These are phyloP conservation scores for Micromonas commoda DNA, from an alignment of 139 green algal species.

Conservation along the genomic window DNA sequence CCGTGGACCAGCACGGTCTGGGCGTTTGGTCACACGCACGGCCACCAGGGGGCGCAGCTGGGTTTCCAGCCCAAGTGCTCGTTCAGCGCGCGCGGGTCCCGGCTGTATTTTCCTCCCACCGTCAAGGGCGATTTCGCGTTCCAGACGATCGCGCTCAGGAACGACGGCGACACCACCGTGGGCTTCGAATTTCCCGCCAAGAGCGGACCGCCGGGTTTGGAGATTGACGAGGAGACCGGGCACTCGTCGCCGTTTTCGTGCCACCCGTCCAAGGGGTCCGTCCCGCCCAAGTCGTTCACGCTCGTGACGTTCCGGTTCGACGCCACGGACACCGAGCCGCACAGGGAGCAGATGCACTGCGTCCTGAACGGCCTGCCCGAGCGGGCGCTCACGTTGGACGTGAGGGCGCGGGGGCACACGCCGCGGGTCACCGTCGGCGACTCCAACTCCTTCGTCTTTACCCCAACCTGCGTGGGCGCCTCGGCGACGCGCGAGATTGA, in stretches of 20 bases:
- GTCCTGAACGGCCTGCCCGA: constrained; percentile 24
- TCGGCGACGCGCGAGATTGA: constrained; percentile 41
- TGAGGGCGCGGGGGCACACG: constrained; percentile 6
- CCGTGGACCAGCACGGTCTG: constrained; percentile 43
- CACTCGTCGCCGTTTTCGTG: not conserved
- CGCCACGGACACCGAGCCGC: not conserved
- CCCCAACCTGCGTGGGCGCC: constrained; percentile 63
- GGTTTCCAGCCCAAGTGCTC: constrained; percentile 34
- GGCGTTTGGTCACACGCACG: constrained; percentile 34
- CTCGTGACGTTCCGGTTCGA: constrained; percentile 53
- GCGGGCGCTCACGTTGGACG: constrained; percentile 10
- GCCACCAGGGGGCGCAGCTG: constrained; percentile 9
- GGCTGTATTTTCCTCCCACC: constrained; percentile 51
- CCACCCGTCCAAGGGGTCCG: constrained; percentile 5
- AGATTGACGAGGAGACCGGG: not conserved
- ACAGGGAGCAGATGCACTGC: constrained; percentile 23
- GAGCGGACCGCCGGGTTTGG: not conserved
- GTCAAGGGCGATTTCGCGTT: constrained; percentile 36
- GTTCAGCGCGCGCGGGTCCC: constrained; percentile 28
- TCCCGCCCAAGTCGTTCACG: constrained; percentile 27
- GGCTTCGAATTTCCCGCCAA: constrained; percentile 43
- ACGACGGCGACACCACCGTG: constrained; percentile 58
- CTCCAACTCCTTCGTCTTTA: constrained; percentile 43
- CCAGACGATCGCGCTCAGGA: constrained; percentile 53
- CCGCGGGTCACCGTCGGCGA: constrained; percentile 3